phyloP scores from a whole-genome alignment of 192 early-diverging fungal genomes.

The Geranomyces michiganensis region DNA sequence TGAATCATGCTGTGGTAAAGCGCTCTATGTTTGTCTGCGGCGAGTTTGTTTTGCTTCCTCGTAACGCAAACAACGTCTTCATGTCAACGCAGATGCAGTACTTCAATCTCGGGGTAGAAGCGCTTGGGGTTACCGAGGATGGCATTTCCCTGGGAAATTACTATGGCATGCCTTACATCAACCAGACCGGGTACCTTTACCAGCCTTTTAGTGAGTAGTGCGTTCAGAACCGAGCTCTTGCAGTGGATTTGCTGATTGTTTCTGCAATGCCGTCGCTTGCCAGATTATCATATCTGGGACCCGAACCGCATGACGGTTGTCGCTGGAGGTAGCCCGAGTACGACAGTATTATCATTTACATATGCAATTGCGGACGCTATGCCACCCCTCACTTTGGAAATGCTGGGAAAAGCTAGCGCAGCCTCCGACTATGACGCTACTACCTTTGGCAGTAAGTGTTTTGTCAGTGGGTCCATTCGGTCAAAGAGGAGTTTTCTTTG shows the following conservation, averaged over 20 bases:
- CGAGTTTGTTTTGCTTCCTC: no score
- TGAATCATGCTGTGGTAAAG: conserved; percentile 8
- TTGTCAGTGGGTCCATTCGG: background rate
- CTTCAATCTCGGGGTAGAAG: background rate
- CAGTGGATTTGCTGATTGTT: no score
- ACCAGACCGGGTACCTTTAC: conserved; percentile 1
- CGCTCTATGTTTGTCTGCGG: no score
- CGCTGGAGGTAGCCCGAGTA: no score
- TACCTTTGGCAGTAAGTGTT: background rate
- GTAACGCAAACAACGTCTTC: no score
- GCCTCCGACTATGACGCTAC: background rate
- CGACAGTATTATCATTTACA: background rate
- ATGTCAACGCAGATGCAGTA: background rate
- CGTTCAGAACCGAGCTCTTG: no score
- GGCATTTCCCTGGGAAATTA: background rate
- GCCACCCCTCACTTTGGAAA: background rate
- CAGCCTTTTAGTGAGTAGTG: background rate
- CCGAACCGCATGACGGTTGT: no score
- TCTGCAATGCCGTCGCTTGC: no score
- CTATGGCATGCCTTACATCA: background rate
- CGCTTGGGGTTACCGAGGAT: background rate
- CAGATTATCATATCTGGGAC: no score
- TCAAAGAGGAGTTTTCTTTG: no score
- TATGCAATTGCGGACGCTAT: background rate
- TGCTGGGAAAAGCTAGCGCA: background rate